Conservation (phyloP, 768 basidiomycete species). For the Tricholomella constricta region DNA sequence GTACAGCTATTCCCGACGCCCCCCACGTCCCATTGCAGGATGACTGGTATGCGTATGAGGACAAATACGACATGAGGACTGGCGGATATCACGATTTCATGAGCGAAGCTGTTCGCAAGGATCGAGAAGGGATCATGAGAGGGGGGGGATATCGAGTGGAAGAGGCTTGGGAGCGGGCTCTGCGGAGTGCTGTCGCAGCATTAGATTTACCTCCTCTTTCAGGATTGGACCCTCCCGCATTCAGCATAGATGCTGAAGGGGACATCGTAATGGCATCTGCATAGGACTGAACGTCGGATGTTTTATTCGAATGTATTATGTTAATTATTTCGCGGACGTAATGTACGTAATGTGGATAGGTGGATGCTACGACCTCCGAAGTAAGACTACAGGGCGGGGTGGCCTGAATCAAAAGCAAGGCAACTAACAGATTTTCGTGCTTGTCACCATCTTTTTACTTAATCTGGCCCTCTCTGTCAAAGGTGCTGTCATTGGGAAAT, state of each 20-base stretch:
- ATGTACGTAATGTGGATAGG: background rate
- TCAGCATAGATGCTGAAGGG: constrained; percentile 29
- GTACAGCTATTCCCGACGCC: constrained; percentile 69
- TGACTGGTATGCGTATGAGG: constrained; percentile 74
- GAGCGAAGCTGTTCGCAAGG: constrained; percentile 76
- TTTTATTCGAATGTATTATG: constrained; percentile 1
- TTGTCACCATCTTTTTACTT: constrained; percentile 53
- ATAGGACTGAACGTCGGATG: too few species aligned
- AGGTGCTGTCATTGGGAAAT: constrained; percentile 72
- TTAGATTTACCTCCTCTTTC: constrained; percentile 61
- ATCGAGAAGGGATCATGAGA: constrained; percentile 76
- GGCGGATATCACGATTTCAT: constrained; percentile 68
- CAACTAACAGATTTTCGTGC: constrained; percentile 40
- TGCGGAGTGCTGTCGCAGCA: constrained; percentile 72
- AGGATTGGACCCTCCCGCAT: constrained; percentile 26
- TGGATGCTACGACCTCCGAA: background rate
- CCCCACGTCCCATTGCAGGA: constrained; percentile 82
- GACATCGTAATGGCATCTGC: constrained; percentile 51
- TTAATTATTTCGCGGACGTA: background rate
- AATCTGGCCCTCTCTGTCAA: constrained; percentile 55
- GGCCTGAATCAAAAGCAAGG: background rate
- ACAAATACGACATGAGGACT: constrained; percentile 56
- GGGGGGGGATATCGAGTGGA: constrained; percentile 82
- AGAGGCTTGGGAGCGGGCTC: constrained; percentile 84
- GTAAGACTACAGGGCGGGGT: background rate